These are phyloP conservation scores for Guadua angustifolia DNA, from an alignment of 176 grass and related monocot genomes.

Conservation along the genomic window DNA sequence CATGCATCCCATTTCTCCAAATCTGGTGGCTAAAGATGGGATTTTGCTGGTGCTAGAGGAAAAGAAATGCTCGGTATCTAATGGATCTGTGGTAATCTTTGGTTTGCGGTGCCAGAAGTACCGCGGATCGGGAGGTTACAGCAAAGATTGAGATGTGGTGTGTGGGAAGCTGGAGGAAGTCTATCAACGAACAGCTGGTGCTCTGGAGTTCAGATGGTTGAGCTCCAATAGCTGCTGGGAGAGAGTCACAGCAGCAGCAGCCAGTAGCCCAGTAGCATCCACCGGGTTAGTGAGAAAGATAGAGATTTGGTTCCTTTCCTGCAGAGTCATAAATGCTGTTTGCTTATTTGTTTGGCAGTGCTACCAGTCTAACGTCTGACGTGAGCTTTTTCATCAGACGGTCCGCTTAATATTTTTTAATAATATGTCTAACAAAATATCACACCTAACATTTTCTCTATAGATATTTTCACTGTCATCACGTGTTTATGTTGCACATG, in stretches of 20 bases:
- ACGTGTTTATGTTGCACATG: no score
- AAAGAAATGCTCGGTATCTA: constrained; percentile 21
- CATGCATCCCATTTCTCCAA: constrained; percentile 30
- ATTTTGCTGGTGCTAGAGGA: constrained; percentile 32
- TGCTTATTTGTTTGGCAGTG: constrained; percentile 52
- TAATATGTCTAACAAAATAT: no score
- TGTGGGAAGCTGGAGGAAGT: constrained; percentile 13
- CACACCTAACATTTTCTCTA: no score
- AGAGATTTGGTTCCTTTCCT: constrained; percentile 28
- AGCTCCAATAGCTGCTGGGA: constrained; percentile 53
- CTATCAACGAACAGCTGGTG: constrained; percentile 41
- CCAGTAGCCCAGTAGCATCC: constrained; percentile 1
- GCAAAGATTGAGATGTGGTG: constrained; percentile 46
- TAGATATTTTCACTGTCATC: no score
- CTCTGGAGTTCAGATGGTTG: constrained; percentile 34
- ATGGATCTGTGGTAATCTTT: constrained; percentile 35
- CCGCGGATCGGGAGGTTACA: constrained; percentile 43
- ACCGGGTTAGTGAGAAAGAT: constrained; percentile 13
- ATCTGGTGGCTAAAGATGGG: constrained; percentile 26
- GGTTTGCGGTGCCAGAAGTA: constrained; percentile 43
- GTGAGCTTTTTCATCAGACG: no score
- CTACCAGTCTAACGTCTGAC: no score
- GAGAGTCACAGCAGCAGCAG: background rate
- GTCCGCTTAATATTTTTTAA: no score
- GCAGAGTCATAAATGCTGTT: constrained; percentile 38